Evolutionary conservation across 2,329 filamentous ascomycete species (phyloP).

Genomic region (Rosellinia necatrix): DNA sequence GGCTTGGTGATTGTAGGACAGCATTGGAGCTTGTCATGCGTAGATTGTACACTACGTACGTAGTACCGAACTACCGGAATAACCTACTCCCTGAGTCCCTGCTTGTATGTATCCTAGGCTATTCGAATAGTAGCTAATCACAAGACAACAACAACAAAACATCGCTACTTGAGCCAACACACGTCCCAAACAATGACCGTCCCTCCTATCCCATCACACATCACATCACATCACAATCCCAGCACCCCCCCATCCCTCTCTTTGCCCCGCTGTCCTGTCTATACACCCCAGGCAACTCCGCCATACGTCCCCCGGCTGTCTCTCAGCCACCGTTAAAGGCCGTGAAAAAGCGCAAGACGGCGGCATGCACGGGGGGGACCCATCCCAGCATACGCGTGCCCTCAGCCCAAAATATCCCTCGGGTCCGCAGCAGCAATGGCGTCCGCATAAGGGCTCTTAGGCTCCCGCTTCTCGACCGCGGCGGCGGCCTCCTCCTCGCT

Average conservation of each 20-base stretch:
- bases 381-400: too few relatives aligned
- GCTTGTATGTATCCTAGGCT: background rate
- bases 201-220: too few relatives aligned
- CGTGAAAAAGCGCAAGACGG: background rate
- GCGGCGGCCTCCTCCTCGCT: background rate
- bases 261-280: too few relatives aligned
- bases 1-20: background rate
- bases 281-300: too few relatives aligned
- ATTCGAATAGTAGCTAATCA: background rate
- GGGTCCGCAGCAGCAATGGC: constrained; percentile 4
- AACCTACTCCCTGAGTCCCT: background rate
- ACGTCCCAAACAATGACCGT: too few relatives aligned
- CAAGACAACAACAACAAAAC: too few relatives aligned
- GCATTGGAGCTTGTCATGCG: background rate
- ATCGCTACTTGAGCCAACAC: too few relatives aligned
- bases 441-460: background rate
- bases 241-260: too few relatives aligned
- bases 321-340: too few relatives aligned
- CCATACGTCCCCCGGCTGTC: too few relatives aligned
- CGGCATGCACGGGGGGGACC: too few relatives aligned
- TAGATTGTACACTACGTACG: background rate
- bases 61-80: background rate
- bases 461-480: background rate
- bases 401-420: background rate
- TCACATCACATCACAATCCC: too few relatives aligned